Evolutionary conservation across 2,329 filamentous ascomycete genomes (phyloP).

Genomic region (Pyrenophora seminiperda): DNA sequence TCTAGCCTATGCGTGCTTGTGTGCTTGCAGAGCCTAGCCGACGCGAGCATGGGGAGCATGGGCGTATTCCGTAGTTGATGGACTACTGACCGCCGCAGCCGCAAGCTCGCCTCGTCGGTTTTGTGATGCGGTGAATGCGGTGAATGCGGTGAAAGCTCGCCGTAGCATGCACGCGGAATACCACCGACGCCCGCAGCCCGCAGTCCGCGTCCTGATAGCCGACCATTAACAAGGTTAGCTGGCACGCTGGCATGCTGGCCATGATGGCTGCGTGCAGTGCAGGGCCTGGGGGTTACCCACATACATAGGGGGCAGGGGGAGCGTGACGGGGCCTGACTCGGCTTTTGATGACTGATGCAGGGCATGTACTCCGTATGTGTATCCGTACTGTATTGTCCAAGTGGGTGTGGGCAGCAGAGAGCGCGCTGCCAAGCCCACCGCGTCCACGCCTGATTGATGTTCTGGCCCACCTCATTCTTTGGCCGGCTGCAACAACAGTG

Average conservation of each 20-base stretch:
- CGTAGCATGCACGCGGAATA: too few relatives aligned
- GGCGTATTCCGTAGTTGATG: constrained; percentile 1
- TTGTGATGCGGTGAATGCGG: neutral
- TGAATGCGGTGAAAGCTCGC: neutral
- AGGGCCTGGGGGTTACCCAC: neutral
- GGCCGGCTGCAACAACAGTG: too few relatives aligned
- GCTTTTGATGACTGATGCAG: constrained; percentile 5
- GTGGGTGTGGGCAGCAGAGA: constrained; percentile 6
- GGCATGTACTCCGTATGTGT: too few relatives aligned
- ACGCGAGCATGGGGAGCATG: neutral
- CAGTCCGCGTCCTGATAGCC: neutral
- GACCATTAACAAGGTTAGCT: neutral
- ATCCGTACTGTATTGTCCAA: too few relatives aligned
- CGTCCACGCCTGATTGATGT: constrained; percentile 19
- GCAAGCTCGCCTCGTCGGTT: constrained; percentile 2
- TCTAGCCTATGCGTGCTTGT: constrained; percentile 8
- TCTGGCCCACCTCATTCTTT: constrained; percentile 9
- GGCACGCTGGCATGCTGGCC: too few relatives aligned
- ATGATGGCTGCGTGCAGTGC: too few relatives aligned
- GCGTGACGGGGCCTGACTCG: constrained; percentile 8
- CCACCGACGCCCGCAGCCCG: too few relatives aligned
- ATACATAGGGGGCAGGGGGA: too few relatives aligned
- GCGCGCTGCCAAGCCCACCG: constrained; percentile 3
- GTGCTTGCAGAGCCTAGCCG: neutral
- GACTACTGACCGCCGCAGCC: constrained; percentile 11